Percentiles rank a stretch among this genome's conserved stretches.
Conservation (phyloP, 495 filamentous ascomycete species). For the Bryoglossum gracile region DNA sequence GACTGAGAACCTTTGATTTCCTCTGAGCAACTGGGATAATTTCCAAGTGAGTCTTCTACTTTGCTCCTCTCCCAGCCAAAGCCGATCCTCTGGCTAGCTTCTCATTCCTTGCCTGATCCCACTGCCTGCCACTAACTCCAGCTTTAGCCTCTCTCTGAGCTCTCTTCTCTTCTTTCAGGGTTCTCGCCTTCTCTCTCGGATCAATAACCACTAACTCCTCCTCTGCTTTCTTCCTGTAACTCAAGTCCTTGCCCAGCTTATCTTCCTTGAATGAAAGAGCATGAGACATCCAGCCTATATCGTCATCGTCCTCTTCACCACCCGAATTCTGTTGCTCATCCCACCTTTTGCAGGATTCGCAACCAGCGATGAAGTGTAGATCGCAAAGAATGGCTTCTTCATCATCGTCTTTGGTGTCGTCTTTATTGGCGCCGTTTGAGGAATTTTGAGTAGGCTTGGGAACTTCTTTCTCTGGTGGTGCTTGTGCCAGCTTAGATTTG, state of each 20-base stretch:
- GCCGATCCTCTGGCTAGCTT: constrained; percentile 35
- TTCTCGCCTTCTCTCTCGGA: constrained; percentile 75
- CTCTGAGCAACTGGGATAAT: no score
- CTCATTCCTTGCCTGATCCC: constrained; percentile 46
- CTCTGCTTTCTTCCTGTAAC: constrained; percentile 79
- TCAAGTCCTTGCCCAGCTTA: constrained; percentile 82
- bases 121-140: constrained; percentile 44
- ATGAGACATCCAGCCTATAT: constrained; percentile 58
- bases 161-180: constrained; percentile 56
- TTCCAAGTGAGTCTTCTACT: no score
- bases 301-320: constrained; percentile 52
- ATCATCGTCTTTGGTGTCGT: constrained; percentile 41
- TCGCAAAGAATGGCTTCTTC: constrained; percentile 72
- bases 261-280: constrained; percentile 81
- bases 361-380: constrained; percentile 87
- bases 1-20: no score
- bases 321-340: constrained; percentile 48
- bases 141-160: constrained; percentile 42
- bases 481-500: constrained; percentile 64
- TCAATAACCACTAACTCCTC: constrained; percentile 93
- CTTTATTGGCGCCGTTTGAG: constrained; percentile 26
- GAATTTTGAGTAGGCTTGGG: constrained; percentile 17
- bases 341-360: constrained; percentile 84
- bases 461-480: constrained; percentile 40
- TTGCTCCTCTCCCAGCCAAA: constrained; percentile 39